Evolutionary conservation across 164 flowering plant genomes (phyloP), one percentile per base, ranked within the genome.

Genomic region (Tetracentron sinense): DNA sequence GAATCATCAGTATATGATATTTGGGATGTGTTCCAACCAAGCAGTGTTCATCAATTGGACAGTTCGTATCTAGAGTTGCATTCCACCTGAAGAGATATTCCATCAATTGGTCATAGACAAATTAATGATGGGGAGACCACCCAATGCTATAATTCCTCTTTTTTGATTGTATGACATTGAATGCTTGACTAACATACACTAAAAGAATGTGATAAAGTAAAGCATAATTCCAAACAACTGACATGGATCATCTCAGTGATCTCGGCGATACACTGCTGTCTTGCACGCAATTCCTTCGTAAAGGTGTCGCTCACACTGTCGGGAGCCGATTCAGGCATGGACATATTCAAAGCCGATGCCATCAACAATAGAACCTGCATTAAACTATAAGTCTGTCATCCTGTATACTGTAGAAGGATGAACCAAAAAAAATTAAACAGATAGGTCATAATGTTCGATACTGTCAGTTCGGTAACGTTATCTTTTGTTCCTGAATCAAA

Each of bases 241-340:
- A 93, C 97, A 89, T 94, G 97, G 57, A 94, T 89, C 98, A 94
- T 91, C 75, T 94, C 98, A 21, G 96, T 91, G 66, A 94, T 86
- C 83, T 89, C 97, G 63, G 98, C 96, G 69, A 94, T 86, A 61
- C 74, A 56, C 63, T 86, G 96, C 60, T 89, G 96, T 63, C 92
- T 81, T 42, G 79, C 22, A 50, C 96, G 92, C 27, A 86, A 58
- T 28, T 86, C 93, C 23, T 67, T 62, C 54, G 82, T 38, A 58
- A 79, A 48, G 27, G 70, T 52, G 67, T 75, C 78, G 62, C 67
- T 72, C 33, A 67, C 71, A 3, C 49, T 64, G 54, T 56, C 77
- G 53, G 76, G 50, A 29, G 73, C 60, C 21, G 72, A 52, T 53
- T 66, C 72, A 11, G 85, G 73, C 42, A 82, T 15, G 25, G 78